Base-by-base conservation (phyloP, 2,329 filamentous ascomycete genomes). In the Scedosporium boydii region DNA sequence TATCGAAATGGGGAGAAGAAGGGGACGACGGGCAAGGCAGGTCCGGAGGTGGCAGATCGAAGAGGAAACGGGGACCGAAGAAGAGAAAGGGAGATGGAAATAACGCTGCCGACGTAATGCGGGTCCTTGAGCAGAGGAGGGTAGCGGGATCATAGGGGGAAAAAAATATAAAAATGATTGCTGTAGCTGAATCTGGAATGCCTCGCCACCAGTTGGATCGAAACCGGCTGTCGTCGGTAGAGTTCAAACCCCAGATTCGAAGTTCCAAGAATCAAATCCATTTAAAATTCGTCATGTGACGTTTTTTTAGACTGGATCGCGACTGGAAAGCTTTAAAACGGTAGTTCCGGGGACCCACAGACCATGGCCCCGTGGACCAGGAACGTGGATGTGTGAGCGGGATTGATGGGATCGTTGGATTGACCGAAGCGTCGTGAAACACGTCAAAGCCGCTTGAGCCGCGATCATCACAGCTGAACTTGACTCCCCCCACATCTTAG, bases 1-100 rank as follows among this genome's bases (percentile, higher is more conserved):
- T 93, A 62, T 86, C 84, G 46, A 77, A 85, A 69, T 90, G 90
- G 80, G 83, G 79, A 23, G 79, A 77, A 18, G 82, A 76, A 1
- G 82, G 81, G 18, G 82, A 78, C 12, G 81, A 78, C 3, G 82
- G 76, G 1, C 79, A 77, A 1, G 75, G 69, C 0, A 61, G 65
- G 67, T 21, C 80, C 77, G 1, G 74, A 74, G 4, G 73, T 73
- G 21, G 76, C 74, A 12, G 73, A 80, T 58, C 51, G 58, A 87
- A 88, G 76, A 79, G 87, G 66, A 91, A 90, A 75, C 83, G 88
- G 66, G 87, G 86, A 0, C 78, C 82, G 0, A 90, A 89, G 79
- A 93, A 90, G 78, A 83, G 85, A 70, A 91, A 90, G 73, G 89
- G 89, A 0, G 89, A 93, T 72, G 86, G 76, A 64, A 91, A 98